phyloP scores from a whole-genome alignment of 2,329 filamentous ascomycete species.

The Aspergillus texensis region DNA sequence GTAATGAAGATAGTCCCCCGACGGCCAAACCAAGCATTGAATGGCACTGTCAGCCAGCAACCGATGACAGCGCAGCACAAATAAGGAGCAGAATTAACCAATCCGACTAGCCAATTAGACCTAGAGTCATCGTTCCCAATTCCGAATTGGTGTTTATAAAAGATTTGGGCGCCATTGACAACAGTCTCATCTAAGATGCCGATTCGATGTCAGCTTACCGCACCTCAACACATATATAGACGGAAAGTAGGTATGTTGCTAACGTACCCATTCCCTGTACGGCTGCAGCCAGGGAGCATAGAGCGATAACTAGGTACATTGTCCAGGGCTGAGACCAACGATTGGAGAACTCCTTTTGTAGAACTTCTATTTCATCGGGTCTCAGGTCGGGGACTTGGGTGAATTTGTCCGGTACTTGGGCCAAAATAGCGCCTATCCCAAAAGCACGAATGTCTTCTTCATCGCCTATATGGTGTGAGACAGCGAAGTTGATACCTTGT shows the following conservation, averaged over 20 bases:
- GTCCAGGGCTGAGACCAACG: constrained; percentile 70
- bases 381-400: constrained; percentile 57
- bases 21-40: constrained; percentile 71
- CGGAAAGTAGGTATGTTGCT: not conserved
- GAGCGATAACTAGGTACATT: constrained; percentile 67
- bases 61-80: constrained; percentile 69
- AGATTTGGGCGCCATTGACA: constrained; percentile 69
- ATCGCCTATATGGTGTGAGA: constrained; percentile 56
- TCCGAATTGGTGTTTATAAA: constrained; percentile 64
- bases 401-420: constrained; percentile 56
- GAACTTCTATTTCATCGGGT: constrained; percentile 58
- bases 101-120: constrained; percentile 45
- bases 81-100: constrained; percentile 60
- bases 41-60: constrained; percentile 73
- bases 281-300: constrained; percentile 69
- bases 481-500: constrained; percentile 62
- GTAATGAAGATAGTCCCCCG: constrained; percentile 76
- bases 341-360: constrained; percentile 64
- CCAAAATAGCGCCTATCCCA: constrained; percentile 61
- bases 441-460: constrained; percentile 63
- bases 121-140: constrained; percentile 52
- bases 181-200: constrained; percentile 64
- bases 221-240: not conserved
- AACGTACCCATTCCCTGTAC: constrained; percentile 60
- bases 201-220: not conserved